A percentile compares a stretch with the other conserved stretches of the same genome.
Conservation (phyloP, 2,329 filamentous ascomycete species). For the Allantophomopsis cytisporea region DNA sequence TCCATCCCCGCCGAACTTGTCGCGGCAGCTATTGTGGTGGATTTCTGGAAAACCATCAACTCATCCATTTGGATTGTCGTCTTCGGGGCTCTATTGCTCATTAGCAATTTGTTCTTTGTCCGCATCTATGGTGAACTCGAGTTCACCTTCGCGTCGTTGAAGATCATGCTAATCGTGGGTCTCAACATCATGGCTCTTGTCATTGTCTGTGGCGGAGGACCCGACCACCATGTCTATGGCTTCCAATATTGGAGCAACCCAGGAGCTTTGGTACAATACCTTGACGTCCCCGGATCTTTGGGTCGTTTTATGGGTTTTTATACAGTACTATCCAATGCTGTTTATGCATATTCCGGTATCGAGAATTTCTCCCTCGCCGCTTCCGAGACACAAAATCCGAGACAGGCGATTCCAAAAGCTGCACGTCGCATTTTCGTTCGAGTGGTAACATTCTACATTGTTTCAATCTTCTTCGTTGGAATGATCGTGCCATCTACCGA, state of each 20-base stretch:
- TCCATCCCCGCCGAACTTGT: slow-evolving; percentile 46
- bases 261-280: slow-evolving; percentile 53
- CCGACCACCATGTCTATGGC: slow-evolving; percentile 42
- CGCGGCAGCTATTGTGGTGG: slow-evolving; percentile 46
- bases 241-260: slow-evolving; percentile 60
- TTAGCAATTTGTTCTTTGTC: slow-evolving; percentile 22
- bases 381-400: slow-evolving; percentile 53
- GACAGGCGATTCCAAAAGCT: slow-evolving; percentile 55
- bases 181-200: slow-evolving; percentile 49
- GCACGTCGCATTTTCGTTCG: slow-evolving; percentile 73
- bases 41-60: slow-evolving; percentile 46
- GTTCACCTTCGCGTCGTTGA: slow-evolving; percentile 33
- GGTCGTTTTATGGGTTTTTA: slow-evolving; percentile 55
- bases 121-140: slow-evolving; percentile 32
- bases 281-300: slow-evolving; percentile 34
- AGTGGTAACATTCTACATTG: slow-evolving; percentile 60
- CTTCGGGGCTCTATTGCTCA: slow-evolving; percentile 20
- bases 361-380: slow-evolving; percentile 33
- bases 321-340: slow-evolving; percentile 31
- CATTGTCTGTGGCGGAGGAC: slow-evolving; percentile 48
- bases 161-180: slow-evolving; percentile 48
- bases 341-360: slow-evolving; percentile 32
- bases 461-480: slow-evolving; percentile 52
- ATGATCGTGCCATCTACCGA: slow-evolving; percentile 62
- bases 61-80: slow-evolving; percentile 22